These are phyloP conservation scores for Trypanosoma vivax DNA, from an alignment of 208 protist genomes.

Conservation along the genomic window DNA sequence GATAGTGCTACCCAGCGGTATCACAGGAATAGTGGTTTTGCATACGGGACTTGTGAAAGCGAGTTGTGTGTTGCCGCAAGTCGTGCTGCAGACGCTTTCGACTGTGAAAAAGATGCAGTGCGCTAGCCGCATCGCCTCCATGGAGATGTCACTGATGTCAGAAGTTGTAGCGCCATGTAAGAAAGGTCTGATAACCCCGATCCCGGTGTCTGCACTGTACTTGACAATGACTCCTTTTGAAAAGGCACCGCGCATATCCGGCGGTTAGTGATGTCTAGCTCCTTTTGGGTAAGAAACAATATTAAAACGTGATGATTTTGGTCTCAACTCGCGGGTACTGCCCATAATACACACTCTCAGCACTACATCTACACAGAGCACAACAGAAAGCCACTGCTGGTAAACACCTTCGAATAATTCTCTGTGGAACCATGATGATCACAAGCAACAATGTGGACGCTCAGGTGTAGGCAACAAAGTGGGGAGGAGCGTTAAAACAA, in stretches of 20 bases:
- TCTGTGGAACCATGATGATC: too few species aligned
- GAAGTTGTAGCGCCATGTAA: background rate
- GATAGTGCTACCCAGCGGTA: constrained; percentile 3
- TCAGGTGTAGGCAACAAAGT: background rate
- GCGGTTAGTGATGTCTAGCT: background rate
- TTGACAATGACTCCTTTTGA: constrained; percentile 13
- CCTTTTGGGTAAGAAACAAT: too few species aligned
- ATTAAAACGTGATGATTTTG: too few species aligned
- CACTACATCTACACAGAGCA: background rate
- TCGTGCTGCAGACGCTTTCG: constrained; percentile 1
- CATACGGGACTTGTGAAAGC: too few species aligned
- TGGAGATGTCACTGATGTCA: too few species aligned
- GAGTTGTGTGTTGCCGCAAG: background rate
- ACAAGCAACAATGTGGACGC: too few species aligned
- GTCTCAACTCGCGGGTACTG: too few species aligned
- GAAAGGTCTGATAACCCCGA: constrained; percentile 15
- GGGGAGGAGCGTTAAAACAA: background rate
- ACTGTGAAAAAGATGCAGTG: constrained; percentile 15
- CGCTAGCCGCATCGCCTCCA: constrained; percentile 11
- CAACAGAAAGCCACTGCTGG: background rate
- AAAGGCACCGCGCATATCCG: constrained; percentile 1
- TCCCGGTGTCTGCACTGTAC: constrained; percentile 14
- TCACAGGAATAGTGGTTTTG: too few species aligned
- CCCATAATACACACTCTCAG: too few species aligned
- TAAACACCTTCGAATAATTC: background rate